phyloP scores from a whole-genome alignment of 1,284 basidiomycete species.

The Marasmius oreades region DNA sequence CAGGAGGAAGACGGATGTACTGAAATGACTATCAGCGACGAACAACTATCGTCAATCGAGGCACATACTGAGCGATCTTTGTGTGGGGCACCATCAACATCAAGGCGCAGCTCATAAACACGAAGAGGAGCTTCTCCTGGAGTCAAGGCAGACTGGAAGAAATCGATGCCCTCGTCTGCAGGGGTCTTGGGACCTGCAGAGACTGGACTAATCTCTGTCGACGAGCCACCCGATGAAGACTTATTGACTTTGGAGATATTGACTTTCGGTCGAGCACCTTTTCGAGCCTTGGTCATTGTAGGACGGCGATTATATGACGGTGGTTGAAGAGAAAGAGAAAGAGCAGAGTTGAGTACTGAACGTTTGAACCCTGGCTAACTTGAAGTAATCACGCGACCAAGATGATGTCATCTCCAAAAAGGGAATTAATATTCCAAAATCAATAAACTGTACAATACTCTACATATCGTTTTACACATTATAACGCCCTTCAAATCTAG shows the following conservation, averaged over 20 bases:
- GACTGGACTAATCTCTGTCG: constrained; percentile 18
- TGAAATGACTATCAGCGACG: constrained; percentile 29
- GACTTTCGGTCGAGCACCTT: constrained; percentile 10
- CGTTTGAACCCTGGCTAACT: not conserved
- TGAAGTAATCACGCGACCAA: not conserved
- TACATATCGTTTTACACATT: not conserved
- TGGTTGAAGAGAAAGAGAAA: constrained; percentile 9
- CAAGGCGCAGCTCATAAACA: constrained; percentile 83
- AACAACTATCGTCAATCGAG: constrained; percentile 14
- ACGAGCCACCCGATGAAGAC: constrained; percentile 15
- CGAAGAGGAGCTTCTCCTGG: constrained; percentile 63
- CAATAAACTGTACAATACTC: not conserved
- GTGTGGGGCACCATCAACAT: constrained; percentile 86
- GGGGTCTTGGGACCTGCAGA: constrained; percentile 70
- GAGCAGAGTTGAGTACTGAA: not conserved
- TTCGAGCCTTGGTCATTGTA: constrained; percentile 18
- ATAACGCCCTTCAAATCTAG: not conserved
- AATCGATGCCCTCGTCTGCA: constrained; percentile 87
- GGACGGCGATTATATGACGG: constrained; percentile 7
- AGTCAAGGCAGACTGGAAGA: constrained; percentile 63
- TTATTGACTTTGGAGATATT: constrained; percentile 11
- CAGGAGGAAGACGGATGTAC: constrained; percentile 94
- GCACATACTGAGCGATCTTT: constrained; percentile 76
- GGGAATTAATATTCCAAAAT: not conserved
- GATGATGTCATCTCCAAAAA: constrained; percentile 7